Percentiles rank a stretch among this genome's conserved stretches.
Conservation (phyloP, 331 rosid genomes). For the Malus hybrid region DNA sequence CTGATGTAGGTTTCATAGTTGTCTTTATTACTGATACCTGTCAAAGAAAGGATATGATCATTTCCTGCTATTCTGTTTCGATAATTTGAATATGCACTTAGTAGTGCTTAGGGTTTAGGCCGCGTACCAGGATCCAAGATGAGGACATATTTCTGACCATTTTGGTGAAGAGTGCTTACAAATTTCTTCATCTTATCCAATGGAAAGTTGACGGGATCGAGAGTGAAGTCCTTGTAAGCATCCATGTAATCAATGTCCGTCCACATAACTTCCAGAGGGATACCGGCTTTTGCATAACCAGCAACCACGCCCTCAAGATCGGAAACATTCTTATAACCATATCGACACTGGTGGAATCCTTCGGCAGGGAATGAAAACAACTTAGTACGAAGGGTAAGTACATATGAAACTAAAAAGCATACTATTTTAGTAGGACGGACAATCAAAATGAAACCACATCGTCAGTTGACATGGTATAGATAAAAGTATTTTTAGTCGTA, state of each 20-base stretch:
- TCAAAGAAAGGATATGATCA: neutral
- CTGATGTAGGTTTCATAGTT: conserved; percentile 50
- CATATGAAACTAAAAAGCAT: neutral
- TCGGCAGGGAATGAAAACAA: neutral
- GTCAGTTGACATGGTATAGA: neutral
- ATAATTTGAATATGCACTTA: neutral
- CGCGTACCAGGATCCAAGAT: conserved; percentile 68
- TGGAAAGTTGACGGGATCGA: conserved; percentile 82
- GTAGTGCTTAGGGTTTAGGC: neutral
- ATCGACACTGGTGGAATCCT: conserved; percentile 90
- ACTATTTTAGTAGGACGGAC: neutral
- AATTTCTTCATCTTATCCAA: conserved; percentile 47
- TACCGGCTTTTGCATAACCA: conserved; percentile 54
- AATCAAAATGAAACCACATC: neutral
- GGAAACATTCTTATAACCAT: conserved; percentile 60
- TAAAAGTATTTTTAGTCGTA: neutral
- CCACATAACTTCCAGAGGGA: conserved; percentile 94
- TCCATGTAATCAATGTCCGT: conserved; percentile 94
- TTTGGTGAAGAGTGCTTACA: conserved; percentile 50
- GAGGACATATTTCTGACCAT: conserved; percentile 69
- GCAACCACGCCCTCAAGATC: conserved; percentile 57
- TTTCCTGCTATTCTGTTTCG: neutral
- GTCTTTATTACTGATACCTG: conserved; percentile 60
- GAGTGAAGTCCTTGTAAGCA: conserved; percentile 77
- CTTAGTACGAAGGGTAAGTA: neutral